These are phyloP conservation scores for Hymenoscyphus linearis DNA, from an alignment of 2,329 filamentous ascomycete species.

Conservation along the genomic window DNA sequence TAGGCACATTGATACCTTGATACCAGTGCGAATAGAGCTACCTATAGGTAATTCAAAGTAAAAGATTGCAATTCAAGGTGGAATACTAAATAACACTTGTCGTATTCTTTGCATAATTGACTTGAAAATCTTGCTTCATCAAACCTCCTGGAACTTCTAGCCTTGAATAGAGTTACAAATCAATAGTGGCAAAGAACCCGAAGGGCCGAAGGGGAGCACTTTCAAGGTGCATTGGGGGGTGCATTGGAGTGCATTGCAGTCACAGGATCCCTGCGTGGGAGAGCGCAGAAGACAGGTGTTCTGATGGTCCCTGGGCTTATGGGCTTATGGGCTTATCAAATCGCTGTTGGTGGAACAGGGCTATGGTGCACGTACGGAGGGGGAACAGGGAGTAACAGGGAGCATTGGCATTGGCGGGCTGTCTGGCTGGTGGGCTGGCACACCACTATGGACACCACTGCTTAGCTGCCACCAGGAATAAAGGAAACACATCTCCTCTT, in stretches of 20 bases:
- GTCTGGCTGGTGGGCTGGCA: too few species aligned
- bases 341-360: neutral
- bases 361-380: neutral
- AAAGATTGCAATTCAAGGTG: too few species aligned
- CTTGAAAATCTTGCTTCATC: neutral
- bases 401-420: too few species aligned
- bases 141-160: neutral
- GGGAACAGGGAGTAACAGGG: neutral
- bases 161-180: neutral
- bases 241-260: neutral
- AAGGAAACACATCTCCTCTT: constrained; percentile 26
- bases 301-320: constrained; percentile 10
- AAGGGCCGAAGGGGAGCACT: neutral
- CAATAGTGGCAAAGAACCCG: neutral
- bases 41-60: too few species aligned
- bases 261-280: constrained; percentile 4
- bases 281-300: constrained; percentile 17
- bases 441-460: neutral
- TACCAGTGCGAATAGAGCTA: too few species aligned
- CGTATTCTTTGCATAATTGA: neutral
- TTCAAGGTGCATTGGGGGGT: neutral
- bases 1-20: too few species aligned
- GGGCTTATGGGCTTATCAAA: constrained; percentile 12
- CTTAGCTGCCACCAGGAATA: constrained; percentile 10
- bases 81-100: neutral